Conservation (phyloP, 2,329 filamentous ascomycete genomes). For the Microcera coccophila region DNA sequence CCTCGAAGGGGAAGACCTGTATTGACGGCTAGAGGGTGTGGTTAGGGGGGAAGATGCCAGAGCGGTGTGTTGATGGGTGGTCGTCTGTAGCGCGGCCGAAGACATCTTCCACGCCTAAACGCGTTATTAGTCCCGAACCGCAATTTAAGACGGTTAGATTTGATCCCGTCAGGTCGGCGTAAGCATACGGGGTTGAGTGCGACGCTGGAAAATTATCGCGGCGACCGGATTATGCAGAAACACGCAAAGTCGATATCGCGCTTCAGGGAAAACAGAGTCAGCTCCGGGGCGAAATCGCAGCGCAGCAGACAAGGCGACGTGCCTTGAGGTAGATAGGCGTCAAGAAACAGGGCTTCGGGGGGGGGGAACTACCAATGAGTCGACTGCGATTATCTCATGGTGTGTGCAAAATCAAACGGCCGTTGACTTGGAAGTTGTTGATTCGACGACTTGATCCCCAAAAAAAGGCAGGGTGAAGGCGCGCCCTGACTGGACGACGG, state of each 20-base stretch:
- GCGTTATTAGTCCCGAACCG: slow-evolving; percentile 17
- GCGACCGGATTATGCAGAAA: slow-evolving; percentile 27
- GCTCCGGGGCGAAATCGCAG: slow-evolving; percentile 20
- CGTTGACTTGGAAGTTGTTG: slow-evolving; percentile 33
- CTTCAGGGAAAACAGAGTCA: no score
- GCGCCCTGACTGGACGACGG: slow-evolving; percentile 22
- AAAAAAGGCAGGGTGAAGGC: slow-evolving; percentile 15
- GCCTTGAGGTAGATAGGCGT: slow-evolving; percentile 8
- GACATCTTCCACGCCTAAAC: slow-evolving; percentile 34
- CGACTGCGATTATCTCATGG: slow-evolving; percentile 42
- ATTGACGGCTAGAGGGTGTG: slow-evolving; percentile 48
- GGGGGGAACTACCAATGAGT: slow-evolving; percentile 34
- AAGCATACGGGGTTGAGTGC: slow-evolving; percentile 11
- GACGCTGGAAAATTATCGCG: slow-evolving; percentile 21
- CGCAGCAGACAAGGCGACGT: slow-evolving; percentile 21
- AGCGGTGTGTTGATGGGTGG: slow-evolving; percentile 52
- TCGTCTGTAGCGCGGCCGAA: slow-evolving; percentile 60
- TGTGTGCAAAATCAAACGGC: slow-evolving; percentile 27
- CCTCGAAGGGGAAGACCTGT: slow-evolving; percentile 50
- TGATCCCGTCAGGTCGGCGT: slow-evolving; percentile 5
- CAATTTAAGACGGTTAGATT: slow-evolving; percentile 2
- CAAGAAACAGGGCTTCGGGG: slow-evolving; percentile 16
- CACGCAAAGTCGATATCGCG: no score
- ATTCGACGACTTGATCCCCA: slow-evolving; percentile 26
- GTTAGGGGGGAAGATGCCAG: slow-evolving; percentile 48